These are phyloP conservation scores for Coemansia sp. DNA, from an alignment of 192 early-diverging fungal species.

Conservation along the genomic window DNA sequence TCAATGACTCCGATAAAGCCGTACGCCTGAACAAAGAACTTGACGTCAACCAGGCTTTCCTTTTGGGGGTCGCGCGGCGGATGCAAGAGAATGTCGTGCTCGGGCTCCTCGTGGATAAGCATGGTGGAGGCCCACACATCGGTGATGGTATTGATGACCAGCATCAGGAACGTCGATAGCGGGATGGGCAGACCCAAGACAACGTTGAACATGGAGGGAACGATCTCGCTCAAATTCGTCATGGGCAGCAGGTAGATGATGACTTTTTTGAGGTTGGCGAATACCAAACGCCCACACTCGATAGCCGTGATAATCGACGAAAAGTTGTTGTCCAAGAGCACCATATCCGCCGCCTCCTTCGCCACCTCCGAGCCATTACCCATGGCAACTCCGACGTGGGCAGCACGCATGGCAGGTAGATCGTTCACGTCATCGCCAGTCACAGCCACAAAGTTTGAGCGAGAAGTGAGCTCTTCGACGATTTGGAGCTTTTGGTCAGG, in stretches of 20 bases:
- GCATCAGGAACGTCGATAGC: slow-evolving; percentile 77
- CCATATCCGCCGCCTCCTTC: slow-evolving; percentile 68
- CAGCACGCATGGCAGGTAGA: slow-evolving; percentile 86
- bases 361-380: slow-evolving; percentile 78
- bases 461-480: slow-evolving; percentile 69
- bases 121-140: slow-evolving; percentile 64
- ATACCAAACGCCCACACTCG: slow-evolving; percentile 77
- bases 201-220: slow-evolving; percentile 73
- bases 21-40: slow-evolving; percentile 74
- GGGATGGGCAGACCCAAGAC: slow-evolving; percentile 79
- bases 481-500: slow-evolving; percentile 86
- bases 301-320: slow-evolving; percentile 69
- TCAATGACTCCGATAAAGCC: slow-evolving; percentile 72
- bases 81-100: slow-evolving; percentile 68
- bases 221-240: slow-evolving; percentile 72
- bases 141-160: slow-evolving; percentile 65
- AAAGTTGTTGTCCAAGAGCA: slow-evolving; percentile 66
- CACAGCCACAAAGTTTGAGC: slow-evolving; percentile 75
- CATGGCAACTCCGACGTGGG: slow-evolving; percentile 87
- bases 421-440: slow-evolving; percentile 95
- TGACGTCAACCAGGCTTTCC: slow-evolving; percentile 64
- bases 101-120: slow-evolving; percentile 75
- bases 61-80: slow-evolving; percentile 68
- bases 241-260: slow-evolving; percentile 79
- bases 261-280: slow-evolving; percentile 87